Conservation (phyloP, 1,284 basidiomycete species). For the Cryptococcus sp. region DNA sequence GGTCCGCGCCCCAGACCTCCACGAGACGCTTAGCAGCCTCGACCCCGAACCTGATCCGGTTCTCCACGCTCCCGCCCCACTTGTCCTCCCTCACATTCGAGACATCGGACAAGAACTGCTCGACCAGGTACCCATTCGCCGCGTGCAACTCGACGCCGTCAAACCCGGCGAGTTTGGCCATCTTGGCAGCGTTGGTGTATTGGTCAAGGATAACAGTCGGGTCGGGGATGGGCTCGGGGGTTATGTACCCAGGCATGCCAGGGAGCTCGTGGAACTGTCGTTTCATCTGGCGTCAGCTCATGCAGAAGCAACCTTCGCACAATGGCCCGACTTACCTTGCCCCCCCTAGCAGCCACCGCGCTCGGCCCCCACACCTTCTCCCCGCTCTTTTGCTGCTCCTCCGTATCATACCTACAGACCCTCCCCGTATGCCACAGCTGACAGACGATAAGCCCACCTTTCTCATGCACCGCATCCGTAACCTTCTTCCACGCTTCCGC, state of each 20-base stretch:
- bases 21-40: conserved; percentile 56
- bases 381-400: conserved; percentile 2
- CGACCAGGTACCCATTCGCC: conserved; percentile 38
- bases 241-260: conserved; percentile 9
- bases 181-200: conserved; percentile 55
- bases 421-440: conserved; percentile 56
- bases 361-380: conserved; percentile 5
- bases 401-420: conserved; percentile 3
- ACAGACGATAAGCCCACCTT: conserved; percentile 52
- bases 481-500: conserved; percentile 40
- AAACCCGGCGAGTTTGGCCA: conserved; percentile 61
- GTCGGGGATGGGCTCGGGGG: conserved; percentile 10
- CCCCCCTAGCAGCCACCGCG: conserved; percentile 8
- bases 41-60: conserved; percentile 56
- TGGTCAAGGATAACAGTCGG: conserved; percentile 18
- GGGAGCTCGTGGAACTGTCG: conserved; percentile 9
- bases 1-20: conserved; percentile 56
- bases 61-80: conserved; percentile 61
- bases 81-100: conserved; percentile 59
- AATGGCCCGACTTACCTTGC: background rate
- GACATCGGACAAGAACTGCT: conserved; percentile 58
- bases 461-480: conserved; percentile 51
- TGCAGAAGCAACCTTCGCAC: too few species aligned
- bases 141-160: conserved; percentile 60
- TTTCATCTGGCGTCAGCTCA: too few species aligned